Percentiles rank a stretch among this genome's conserved stretches.
These are phyloP conservation scores for Gaeumannomyces tritici DNA, from an alignment of 2,329 filamentous ascomycete genomes.

Conservation along the genomic window DNA sequence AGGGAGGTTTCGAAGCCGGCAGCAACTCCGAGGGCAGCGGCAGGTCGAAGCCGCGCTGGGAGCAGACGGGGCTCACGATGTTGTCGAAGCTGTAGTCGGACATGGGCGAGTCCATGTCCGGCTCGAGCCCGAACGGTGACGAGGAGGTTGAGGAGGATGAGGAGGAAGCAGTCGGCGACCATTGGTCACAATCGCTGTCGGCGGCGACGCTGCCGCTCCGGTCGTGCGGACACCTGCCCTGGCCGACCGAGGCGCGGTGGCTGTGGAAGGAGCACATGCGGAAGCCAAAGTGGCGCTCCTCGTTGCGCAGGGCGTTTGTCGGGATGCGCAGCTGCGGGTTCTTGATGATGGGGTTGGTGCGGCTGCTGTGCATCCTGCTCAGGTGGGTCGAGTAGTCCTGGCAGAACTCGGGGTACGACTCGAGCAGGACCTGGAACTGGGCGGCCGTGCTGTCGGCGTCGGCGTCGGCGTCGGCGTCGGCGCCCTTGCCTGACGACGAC, in stretches of 20 bases:
- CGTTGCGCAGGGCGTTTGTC: slow-evolving; percentile 43
- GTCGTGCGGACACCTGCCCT: slow-evolving; percentile 41
- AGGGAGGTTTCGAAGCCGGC: neutral
- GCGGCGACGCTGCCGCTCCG: neutral
- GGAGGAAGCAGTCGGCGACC: neutral
- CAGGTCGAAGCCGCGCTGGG: neutral
- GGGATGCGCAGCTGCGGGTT: slow-evolving; percentile 51
- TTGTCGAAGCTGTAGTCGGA: neutral
- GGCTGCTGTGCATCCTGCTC: slow-evolving; percentile 38
- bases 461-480: slow-evolving; percentile 2
- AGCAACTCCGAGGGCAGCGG: neutral
- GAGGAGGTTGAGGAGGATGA: too few species aligned
- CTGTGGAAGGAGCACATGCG: slow-evolving; percentile 52
- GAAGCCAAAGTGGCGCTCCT: slow-evolving; percentile 50
- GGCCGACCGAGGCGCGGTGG: slow-evolving; percentile 42
- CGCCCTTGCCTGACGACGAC: slow-evolving; percentile 10
- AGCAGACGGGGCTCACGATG: neutral
- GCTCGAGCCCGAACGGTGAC: neutral
- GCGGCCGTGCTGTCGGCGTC: slow-evolving; percentile 13
- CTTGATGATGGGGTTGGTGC: slow-evolving; percentile 44
- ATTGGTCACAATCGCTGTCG: neutral
- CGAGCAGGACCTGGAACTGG: slow-evolving; percentile 33
- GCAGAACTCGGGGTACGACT: slow-evolving; percentile 32
- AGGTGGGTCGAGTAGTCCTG: slow-evolving; percentile 43
- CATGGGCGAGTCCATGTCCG: neutral